These are phyloP conservation scores for Thraustochytrium sp. DNA, from an alignment of 352 stramenopile species.

Conservation along the genomic window DNA sequence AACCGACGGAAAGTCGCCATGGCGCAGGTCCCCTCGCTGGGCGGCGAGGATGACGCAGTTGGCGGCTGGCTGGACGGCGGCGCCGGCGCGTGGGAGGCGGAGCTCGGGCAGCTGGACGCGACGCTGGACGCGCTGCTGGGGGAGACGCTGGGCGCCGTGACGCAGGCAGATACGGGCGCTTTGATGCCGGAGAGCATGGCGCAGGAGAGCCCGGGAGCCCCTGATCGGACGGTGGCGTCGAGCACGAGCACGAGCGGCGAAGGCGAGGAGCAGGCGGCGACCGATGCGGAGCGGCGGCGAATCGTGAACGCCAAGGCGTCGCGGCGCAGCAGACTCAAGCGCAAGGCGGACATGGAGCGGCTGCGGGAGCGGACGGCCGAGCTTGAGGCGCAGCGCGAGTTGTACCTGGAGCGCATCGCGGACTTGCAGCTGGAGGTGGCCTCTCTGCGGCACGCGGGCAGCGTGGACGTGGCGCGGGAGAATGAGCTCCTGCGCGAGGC, in stretches of 20 bases:
- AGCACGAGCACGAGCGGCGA: no score
- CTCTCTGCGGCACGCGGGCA: not conserved
- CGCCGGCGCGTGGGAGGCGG: no score
- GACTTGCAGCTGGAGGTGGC: not conserved
- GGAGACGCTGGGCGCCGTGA: no score
- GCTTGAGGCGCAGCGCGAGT: not conserved
- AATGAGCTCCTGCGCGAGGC: conserved; percentile 21
- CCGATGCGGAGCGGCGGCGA: not conserved
- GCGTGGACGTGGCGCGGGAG: conserved; percentile 1
- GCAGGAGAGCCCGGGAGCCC: no score
- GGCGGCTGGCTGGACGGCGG: no score
- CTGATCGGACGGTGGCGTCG: not conserved
- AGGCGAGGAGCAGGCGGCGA: no score
- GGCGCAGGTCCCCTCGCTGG: no score
- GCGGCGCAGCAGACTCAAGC: not conserved
- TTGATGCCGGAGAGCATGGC: not conserved
- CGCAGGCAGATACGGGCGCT: not conserved
- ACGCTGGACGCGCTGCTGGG: no score
- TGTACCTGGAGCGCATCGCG: not conserved
- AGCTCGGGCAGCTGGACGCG: no score
- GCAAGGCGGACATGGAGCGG: not conserved
- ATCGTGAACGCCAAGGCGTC: not conserved
- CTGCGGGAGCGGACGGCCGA: not conserved
- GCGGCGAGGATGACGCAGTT: no score
- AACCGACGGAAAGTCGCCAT: no score